phyloP scores from a whole-genome alignment of 805 yeast genomes.

The Dipodascus geniculatus region DNA sequence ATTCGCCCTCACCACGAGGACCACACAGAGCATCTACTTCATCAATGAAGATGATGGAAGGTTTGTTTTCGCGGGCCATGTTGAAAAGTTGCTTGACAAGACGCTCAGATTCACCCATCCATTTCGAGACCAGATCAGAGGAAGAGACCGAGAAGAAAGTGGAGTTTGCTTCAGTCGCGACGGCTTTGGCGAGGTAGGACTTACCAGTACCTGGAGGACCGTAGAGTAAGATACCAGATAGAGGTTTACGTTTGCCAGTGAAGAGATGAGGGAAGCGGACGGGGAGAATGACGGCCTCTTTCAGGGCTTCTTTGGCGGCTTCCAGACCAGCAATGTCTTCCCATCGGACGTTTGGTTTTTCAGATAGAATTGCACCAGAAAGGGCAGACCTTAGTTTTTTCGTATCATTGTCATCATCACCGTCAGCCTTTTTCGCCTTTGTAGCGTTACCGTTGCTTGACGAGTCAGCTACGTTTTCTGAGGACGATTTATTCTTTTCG shows the following conservation, averaged over 20 bases:
- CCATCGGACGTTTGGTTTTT: constrained; percentile 90
- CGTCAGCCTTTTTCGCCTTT: constrained; percentile 32
- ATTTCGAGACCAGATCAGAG: constrained; percentile 88
- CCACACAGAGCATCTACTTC: constrained; percentile 98
- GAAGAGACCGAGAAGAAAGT: constrained; percentile 96
- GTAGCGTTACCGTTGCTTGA: constrained; percentile 50
- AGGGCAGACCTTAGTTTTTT: constrained; percentile 85
- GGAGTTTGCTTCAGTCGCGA: constrained; percentile 95
- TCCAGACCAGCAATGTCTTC: constrained; percentile 94
- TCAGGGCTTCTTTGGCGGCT: constrained; percentile 87
- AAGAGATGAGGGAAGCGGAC: constrained; percentile 93
- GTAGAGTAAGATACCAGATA: constrained; percentile 76
- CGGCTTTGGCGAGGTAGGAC: constrained; percentile 93
- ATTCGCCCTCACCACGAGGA: constrained; percentile 95
- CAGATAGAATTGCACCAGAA: constrained; percentile 82
- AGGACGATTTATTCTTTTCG: constrained; percentile 42
- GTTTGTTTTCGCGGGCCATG: constrained; percentile 94
- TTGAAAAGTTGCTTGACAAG: constrained; percentile 87
- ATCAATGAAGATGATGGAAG: constrained; percentile 91
- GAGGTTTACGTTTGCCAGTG: constrained; percentile 88
- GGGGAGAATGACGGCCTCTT: constrained; percentile 94
- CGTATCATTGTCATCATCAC: constrained; percentile 61
- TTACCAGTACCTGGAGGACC: constrained; percentile 99
- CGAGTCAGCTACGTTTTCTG: constrained; percentile 39
- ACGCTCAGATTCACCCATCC: constrained; percentile 99